phyloP scores from a whole-genome alignment of 1,284 basidiomycete genomes.

The Exobasidium cylindrosporum region DNA sequence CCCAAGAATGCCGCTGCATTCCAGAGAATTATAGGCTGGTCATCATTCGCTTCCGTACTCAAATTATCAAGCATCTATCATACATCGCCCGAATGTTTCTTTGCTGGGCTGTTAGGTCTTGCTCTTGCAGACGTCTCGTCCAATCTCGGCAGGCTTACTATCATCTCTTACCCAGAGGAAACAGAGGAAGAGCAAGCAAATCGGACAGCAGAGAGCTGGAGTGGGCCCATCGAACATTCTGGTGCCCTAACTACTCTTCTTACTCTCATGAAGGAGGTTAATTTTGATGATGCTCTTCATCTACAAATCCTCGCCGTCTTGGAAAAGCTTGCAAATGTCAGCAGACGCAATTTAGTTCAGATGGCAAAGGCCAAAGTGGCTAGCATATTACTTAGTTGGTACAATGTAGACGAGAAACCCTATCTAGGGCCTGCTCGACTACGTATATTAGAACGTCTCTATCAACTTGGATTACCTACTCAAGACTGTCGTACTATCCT shows the following conservation, averaged over 20 bases:
- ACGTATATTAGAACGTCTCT: constrained; percentile 3
- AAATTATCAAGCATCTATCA: constrained; percentile 19
- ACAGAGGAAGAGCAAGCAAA: not conserved
- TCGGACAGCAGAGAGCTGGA: constrained; percentile 11
- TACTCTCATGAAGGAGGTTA: not conserved
- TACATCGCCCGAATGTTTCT: constrained; percentile 22
- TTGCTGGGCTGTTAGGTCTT: constrained; percentile 35
- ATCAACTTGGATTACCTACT: not conserved
- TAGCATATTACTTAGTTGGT: not conserved
- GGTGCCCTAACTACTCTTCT: not conserved
- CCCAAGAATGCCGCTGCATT: constrained; percentile 34
- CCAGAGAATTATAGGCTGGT: constrained; percentile 38
- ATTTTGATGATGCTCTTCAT: not conserved
- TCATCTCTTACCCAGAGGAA: not conserved
- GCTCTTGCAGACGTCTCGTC: constrained; percentile 32
- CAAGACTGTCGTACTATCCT: not conserved
- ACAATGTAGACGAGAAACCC: not conserved
- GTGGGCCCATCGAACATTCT: constrained; percentile 10
- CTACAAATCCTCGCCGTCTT: not conserved
- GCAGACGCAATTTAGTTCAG: constrained; percentile 13
- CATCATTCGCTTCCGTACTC: constrained; percentile 22
- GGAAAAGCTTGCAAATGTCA: constrained; percentile 3
- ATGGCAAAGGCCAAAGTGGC: not conserved
- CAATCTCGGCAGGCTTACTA: constrained; percentile 1
- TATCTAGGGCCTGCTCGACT: too few species aligned